Percentiles rank a stretch among this genome's conserved stretches.
Evolutionary conservation across 306 rosid species (phyloP).

Genomic region (Castanea crenata): DNA sequence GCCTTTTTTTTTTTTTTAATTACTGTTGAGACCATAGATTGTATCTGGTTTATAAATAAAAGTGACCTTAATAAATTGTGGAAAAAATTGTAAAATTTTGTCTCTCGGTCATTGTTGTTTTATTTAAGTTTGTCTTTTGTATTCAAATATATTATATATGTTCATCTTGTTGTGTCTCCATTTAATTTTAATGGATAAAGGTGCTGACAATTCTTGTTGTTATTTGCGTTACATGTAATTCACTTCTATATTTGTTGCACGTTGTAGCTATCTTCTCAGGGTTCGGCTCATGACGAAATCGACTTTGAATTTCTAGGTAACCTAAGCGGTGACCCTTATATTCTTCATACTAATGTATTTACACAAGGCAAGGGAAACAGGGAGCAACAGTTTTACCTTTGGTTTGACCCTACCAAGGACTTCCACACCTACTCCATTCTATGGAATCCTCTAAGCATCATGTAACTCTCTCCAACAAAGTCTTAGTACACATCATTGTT

Average conservation of each 20-base stretch:
- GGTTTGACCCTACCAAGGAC: slow-evolving; percentile 74
- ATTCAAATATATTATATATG: too few relatives aligned
- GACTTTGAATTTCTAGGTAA: slow-evolving; percentile 71
- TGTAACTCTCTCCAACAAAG: slow-evolving; percentile 26
- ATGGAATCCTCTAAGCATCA: slow-evolving; percentile 64
- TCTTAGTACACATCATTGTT: too few relatives aligned
- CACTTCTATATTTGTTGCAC: neutral
- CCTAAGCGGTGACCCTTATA: slow-evolving; percentile 65
- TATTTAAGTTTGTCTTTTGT: neutral
- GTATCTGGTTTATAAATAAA: too few relatives aligned
- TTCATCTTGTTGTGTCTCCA: too few relatives aligned
- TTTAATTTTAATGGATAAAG: too few relatives aligned
- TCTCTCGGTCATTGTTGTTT: neutral
- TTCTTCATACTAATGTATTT: slow-evolving; percentile 54
- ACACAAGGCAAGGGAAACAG: slow-evolving; percentile 57
- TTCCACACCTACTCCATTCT: slow-evolving; percentile 69
- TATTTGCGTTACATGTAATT: neutral
- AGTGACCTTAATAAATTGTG: too few relatives aligned
- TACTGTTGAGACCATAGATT: too few relatives aligned
- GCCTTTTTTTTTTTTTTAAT: too few relatives aligned
- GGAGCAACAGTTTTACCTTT: slow-evolving; percentile 61
- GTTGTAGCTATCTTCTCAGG: slow-evolving; percentile 51
- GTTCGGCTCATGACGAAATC: slow-evolving; percentile 57
- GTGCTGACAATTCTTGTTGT: neutral
- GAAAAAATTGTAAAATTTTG: too few relatives aligned